phyloP scores from a whole-genome alignment of 257 asterid species.

The Galeopsis tetrahit region DNA sequence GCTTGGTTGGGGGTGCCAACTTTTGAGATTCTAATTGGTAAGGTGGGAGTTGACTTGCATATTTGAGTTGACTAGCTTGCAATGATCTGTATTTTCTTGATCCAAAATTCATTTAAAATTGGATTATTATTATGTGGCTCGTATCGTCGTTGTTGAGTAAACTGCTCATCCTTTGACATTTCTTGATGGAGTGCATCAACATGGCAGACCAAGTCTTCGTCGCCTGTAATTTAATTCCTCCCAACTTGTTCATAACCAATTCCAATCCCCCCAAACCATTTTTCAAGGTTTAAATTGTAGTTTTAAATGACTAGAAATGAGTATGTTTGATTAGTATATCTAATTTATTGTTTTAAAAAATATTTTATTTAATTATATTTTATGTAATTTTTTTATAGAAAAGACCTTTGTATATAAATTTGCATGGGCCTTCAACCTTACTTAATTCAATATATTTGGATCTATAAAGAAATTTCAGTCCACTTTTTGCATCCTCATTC shows the following conservation, averaged over 20 bases:
- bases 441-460: too few species aligned
- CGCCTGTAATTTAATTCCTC: neutral
- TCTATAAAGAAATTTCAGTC: too few species aligned
- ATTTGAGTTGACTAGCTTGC: slow-evolving; percentile 22
- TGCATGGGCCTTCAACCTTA: too few species aligned
- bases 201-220: neutral
- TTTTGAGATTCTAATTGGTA: slow-evolving; percentile 25
- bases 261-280: too few species aligned
- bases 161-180: neutral
- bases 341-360: too few species aligned
- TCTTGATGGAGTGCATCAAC: neutral
- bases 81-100: neutral
- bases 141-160: slow-evolving; percentile 10
- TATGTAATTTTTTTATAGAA: too few species aligned
- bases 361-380: too few species aligned
- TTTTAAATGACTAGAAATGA: neutral
- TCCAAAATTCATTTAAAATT: neutral
- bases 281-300: too few species aligned
- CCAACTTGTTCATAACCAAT: neutral
- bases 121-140: neutral
- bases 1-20: neutral
- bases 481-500: too few species aligned
- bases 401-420: too few species aligned
- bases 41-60: slow-evolving; percentile 21
- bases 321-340: too few species aligned